phyloP scores from a whole-genome alignment of 1,139 yeast genomes.

The Eremothecium sinecaudum region DNA sequence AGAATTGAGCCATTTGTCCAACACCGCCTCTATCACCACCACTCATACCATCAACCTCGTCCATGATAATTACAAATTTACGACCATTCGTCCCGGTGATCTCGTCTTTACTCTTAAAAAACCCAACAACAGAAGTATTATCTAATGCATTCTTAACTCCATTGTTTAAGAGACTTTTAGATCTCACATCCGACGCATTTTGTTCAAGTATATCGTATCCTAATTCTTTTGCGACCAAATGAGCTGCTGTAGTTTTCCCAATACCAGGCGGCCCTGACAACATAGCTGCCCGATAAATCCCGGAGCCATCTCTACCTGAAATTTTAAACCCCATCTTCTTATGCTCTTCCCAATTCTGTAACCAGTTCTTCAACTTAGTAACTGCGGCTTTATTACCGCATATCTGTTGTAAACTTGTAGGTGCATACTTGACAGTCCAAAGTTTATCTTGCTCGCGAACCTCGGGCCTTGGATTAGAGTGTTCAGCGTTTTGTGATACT shows the following conservation, averaged over 20 bases:
- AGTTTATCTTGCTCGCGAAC: conserved; percentile 43
- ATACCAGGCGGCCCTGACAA: conserved; percentile 83
- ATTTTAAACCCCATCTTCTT: conserved; percentile 47
- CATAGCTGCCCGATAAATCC: conserved; percentile 67
- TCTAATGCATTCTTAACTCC: conserved; percentile 63
- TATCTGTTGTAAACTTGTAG: conserved; percentile 59
- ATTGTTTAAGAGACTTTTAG: conserved; percentile 62
- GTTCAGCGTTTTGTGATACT: conserved; percentile 20
- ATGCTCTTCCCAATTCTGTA: conserved; percentile 62
- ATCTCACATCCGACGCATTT: conserved; percentile 83
- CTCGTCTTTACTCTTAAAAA: conserved; percentile 39
- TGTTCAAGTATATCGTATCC: conserved; percentile 69
- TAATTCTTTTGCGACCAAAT: conserved; percentile 53
- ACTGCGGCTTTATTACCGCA: conserved; percentile 87
- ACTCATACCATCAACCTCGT: conserved; percentile 99
- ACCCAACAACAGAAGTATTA: conserved; percentile 80
- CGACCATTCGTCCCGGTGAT: conserved; percentile 33
- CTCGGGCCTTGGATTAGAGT: conserved; percentile 18
- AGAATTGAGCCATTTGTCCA: conserved; percentile 83
- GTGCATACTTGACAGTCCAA: conserved; percentile 95
- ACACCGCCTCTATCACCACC: conserved; percentile 99
- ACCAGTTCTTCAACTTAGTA: conserved; percentile 59
- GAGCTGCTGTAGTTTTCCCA: conserved; percentile 77
- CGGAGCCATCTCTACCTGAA: conserved; percentile 52
- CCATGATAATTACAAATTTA: conserved; percentile 83